Evolutionary conservation across 140 eudicot genomes (phyloP), one percentile per base, ranked within the genome.

Genomic region (Bidens hawaiensis): DNA sequence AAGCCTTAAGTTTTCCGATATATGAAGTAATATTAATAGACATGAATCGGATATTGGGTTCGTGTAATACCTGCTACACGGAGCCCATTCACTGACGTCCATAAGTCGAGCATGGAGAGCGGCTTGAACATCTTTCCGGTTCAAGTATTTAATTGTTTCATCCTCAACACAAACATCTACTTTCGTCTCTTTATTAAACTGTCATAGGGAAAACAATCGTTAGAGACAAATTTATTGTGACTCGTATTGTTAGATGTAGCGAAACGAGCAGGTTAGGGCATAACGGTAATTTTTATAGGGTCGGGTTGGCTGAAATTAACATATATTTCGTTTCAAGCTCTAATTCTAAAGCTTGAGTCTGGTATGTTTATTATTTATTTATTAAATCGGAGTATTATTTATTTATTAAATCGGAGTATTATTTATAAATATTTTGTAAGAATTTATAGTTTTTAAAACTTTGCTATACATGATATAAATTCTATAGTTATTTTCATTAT

Each of bases 81-180:
- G 13, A 53, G 30, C 7, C 97, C 97, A 89, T 50, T 25, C 55
- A 3, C 58, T 26, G 62, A 81, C 86, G 11, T 82, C 83, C 70
- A 70, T 76, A 67, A 89, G 97, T 15, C 78, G 81, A 60, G 93
- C 97, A 67, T 89, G 65, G 15, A 89, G 59, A 30, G 95, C 86
- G 15, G 66, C 22, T 71, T 82, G 95, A 45, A 89, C 97, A 18
- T 89, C 97, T 53, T 78, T 56, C 34, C 89, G 69, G 71, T 89
- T 89, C 64, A 89, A 60, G 74, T 89, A 89, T 33, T 21, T 48
- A 2, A 34, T 41, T 5, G 95, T 86, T 75, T 86, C 85, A 41
- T 81, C 80, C 76, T 81, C 93, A 43, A 82, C 80, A 18, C 97
- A 89, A 3, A 86, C 93, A 72, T 89, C 86, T 14, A 85, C 57